These are phyloP conservation scores for Talaromyces sp. DNA, from an alignment of 2,329 filamentous ascomycete species.

Conservation along the genomic window DNA sequence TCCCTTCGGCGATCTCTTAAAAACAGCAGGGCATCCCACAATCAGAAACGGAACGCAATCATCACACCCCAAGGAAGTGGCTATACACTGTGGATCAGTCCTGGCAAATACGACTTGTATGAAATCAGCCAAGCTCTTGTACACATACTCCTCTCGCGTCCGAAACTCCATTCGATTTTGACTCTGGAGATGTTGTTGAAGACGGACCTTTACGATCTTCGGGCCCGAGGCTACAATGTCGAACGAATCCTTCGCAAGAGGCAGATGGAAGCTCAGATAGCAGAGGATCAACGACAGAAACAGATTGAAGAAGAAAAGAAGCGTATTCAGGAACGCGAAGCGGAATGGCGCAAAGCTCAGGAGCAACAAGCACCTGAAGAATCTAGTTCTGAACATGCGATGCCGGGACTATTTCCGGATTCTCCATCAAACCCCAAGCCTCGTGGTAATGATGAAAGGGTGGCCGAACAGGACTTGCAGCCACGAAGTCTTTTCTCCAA, in stretches of 20 bases:
- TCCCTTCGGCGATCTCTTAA: conserved; percentile 71
- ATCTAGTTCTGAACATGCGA: conserved; percentile 38
- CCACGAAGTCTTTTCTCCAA: conserved; percentile 61
- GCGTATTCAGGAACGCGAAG: conserved; percentile 58
- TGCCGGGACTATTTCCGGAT: conserved; percentile 71
- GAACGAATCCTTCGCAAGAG: conserved; percentile 87
- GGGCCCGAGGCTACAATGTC: conserved; percentile 90
- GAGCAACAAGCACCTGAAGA: conserved; percentile 24
- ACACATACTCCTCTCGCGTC: conserved; percentile 70
- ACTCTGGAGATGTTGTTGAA: conserved; percentile 89
- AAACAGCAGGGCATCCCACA: conserved; percentile 64
- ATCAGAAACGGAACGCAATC: conserved; percentile 72
- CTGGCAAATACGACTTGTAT: conserved; percentile 72
- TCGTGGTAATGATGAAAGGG: conserved; percentile 15
- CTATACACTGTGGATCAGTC: conserved; percentile 71
- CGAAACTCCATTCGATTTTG: conserved; percentile 82
- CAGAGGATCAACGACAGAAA: conserved; percentile 73
- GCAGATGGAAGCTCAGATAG: conserved; percentile 79
- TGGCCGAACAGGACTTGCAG: conserved; percentile 36
- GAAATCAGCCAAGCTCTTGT: conserved; percentile 88
- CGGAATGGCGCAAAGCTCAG: conserved; percentile 42
- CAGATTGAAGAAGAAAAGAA: conserved; percentile 67
- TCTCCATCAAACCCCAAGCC: conserved; percentile 51
- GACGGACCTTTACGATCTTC: conserved; percentile 73
- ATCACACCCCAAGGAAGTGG: conserved; percentile 51